Conservation (phyloP, 305 asterid species). For the Nicotiana rustica region DNA sequence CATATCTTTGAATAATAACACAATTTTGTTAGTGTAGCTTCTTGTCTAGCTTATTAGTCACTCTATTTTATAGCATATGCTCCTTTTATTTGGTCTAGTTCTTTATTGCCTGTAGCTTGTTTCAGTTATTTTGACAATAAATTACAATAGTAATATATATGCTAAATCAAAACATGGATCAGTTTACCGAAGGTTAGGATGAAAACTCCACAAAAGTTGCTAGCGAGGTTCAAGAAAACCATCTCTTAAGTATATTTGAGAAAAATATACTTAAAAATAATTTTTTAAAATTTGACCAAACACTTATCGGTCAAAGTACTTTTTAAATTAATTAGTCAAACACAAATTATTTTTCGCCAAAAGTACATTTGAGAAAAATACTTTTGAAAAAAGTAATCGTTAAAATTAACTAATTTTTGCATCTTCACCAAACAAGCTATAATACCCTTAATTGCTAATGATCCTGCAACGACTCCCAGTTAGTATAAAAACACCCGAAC, state of each 20-base stretch:
- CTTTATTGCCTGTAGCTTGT: slow-evolving; percentile 9
- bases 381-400: too few relatives aligned
- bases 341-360: too few relatives aligned
- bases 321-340: too few relatives aligned
- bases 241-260: slow-evolving; percentile 45
- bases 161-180: not conserved
- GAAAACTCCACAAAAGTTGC: not conserved
- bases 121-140: not conserved
- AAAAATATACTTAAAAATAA: too few relatives aligned
- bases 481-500: too few relatives aligned
- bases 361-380: too few relatives aligned
- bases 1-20: not conserved
- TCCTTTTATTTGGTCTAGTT: not conserved
- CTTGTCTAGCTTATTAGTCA: not conserved
- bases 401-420: too few relatives aligned
- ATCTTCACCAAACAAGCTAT: too few relatives aligned
- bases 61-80: not conserved
- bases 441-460: too few relatives aligned
- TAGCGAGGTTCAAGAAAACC: slow-evolving; percentile 60
- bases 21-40: not conserved
- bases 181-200: slow-evolving; percentile 26
- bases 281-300: too few relatives aligned
- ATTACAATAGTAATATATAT: not conserved
- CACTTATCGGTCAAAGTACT: too few relatives aligned
- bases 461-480: too few relatives aligned